Conservation (phyloP, 2,329 filamentous ascomycete genomes). For the Phoma herbarum region DNA sequence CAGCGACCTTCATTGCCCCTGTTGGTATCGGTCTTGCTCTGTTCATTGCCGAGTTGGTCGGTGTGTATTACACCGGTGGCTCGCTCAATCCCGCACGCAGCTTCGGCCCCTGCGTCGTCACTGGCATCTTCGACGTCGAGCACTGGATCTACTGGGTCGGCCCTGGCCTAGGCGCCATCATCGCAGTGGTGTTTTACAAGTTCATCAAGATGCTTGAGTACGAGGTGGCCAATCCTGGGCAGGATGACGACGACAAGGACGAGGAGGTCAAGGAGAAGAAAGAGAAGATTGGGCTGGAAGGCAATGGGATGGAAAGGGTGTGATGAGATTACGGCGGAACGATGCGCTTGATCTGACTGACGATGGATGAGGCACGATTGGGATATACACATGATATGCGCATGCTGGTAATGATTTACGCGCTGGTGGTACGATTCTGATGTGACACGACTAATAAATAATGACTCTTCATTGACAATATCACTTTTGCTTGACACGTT, state of each 20-base stretch:
- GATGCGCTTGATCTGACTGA: background rate
- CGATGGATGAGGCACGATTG: background rate
- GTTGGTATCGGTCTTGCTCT: conserved; percentile 76
- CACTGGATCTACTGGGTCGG: conserved; percentile 63
- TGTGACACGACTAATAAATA: conserved; percentile 8
- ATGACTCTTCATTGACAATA: background rate
- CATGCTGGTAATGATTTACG: background rate
- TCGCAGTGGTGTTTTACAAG: conserved; percentile 60
- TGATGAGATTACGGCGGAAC: conserved; percentile 6
- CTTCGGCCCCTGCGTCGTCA: conserved; percentile 57
- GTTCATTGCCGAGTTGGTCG: conserved; percentile 67
- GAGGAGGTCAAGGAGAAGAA: conserved; percentile 30
- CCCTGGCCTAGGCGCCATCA: conserved; percentile 53
- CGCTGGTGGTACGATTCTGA: background rate
- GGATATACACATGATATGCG: background rate
- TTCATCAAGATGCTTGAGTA: conserved; percentile 57
- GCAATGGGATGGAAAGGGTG: conserved; percentile 15
- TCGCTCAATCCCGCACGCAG: conserved; percentile 58
- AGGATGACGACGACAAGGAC: conserved; percentile 45
- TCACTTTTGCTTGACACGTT: background rate
- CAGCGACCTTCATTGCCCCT: conserved; percentile 73
- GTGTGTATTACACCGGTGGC: conserved; percentile 59
- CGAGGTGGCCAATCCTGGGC: conserved; percentile 49
- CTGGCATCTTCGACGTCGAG: conserved; percentile 52
- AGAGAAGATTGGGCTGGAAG: conserved; percentile 22